Evolutionary conservation across 2,329 filamentous ascomycete genomes (phyloP).

Genomic region (Blastomyces emzantsi): DNA sequence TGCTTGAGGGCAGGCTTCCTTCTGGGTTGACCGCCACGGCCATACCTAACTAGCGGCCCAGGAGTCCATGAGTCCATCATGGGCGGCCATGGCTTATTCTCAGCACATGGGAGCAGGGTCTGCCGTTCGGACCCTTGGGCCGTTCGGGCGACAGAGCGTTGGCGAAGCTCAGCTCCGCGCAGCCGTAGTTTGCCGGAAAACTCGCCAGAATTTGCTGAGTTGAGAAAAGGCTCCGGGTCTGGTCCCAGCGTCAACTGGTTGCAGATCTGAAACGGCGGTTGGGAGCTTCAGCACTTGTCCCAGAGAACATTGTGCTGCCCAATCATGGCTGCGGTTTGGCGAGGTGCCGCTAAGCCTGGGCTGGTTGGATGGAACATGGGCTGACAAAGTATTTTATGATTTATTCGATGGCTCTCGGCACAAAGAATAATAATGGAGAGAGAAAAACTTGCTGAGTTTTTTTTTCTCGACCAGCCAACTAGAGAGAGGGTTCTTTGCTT

Average conservation of each 20-base stretch:
- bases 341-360: constrained; percentile 3
- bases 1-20: background rate
- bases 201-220: constrained; percentile 21
- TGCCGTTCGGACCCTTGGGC: background rate
- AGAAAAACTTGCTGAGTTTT: too few species aligned
- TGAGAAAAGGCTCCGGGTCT: constrained; percentile 15
- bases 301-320: background rate
- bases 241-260: constrained; percentile 1
- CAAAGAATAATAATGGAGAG: background rate
- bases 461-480: too few species aligned
- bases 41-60: background rate
- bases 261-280: constrained; percentile 12
- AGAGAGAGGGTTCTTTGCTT: too few species aligned
- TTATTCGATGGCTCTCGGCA: background rate
- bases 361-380: background rate
- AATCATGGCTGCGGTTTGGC: constrained; percentile 5
- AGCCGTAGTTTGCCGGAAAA: background rate
- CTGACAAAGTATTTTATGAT: background rate
- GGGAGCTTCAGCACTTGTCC: background rate
- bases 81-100: too few species aligned
- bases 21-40: background rate
- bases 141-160: background rate
- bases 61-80: too few species aligned
- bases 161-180: background rate
- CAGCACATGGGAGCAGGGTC: constrained; percentile 2